phyloP scores from a whole-genome alignment of 2,329 filamentous ascomycete genomes.

The Colletotrichum sp. region DNA sequence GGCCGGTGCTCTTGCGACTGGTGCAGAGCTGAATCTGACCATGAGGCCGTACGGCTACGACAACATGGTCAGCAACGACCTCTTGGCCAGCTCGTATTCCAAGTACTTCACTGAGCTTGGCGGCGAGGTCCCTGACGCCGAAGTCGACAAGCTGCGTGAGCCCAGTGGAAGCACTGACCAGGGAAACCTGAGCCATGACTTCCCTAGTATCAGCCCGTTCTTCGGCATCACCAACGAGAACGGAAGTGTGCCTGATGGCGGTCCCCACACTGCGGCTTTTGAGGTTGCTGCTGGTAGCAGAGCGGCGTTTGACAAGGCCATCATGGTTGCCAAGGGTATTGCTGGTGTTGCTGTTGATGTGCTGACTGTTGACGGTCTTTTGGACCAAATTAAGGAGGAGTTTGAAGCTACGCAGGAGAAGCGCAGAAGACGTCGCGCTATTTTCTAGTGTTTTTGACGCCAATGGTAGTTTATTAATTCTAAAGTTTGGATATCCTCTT shows the following conservation, averaged over 20 bases:
- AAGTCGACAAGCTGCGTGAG: slow-evolving; percentile 28
- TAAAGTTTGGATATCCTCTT: neutral
- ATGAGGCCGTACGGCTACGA: slow-evolving; percentile 32
- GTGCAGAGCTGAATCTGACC: slow-evolving; percentile 39
- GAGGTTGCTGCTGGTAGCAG: slow-evolving; percentile 53
- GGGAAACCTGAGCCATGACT: slow-evolving; percentile 32
- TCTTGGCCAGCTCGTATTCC: slow-evolving; percentile 26
- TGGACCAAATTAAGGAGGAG: slow-evolving; percentile 45
- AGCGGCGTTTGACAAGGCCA: slow-evolving; percentile 48
- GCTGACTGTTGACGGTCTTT: slow-evolving; percentile 42
- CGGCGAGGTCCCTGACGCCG: slow-evolving; percentile 25
- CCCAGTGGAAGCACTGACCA: slow-evolving; percentile 31
- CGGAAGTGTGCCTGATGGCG: slow-evolving; percentile 25
- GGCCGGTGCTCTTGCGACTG: slow-evolving; percentile 31
- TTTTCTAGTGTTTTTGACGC: neutral
- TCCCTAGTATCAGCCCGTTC: slow-evolving; percentile 28
- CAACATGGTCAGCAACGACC: slow-evolving; percentile 34
- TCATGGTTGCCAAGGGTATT: slow-evolving; percentile 52
- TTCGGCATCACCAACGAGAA: slow-evolving; percentile 31
- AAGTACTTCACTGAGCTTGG: slow-evolving; percentile 27
- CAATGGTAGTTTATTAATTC: neutral
- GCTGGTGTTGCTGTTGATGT: slow-evolving; percentile 54
- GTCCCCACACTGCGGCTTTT: slow-evolving; percentile 60
- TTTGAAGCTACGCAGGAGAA: slow-evolving; percentile 32
- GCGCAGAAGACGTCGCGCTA: neutral